A percentile compares a stretch with the other conserved stretches of the same genome.
Conservation (phyloP, 2,329 filamentous ascomycete species). For the Ophiostoma ulmi region DNA sequence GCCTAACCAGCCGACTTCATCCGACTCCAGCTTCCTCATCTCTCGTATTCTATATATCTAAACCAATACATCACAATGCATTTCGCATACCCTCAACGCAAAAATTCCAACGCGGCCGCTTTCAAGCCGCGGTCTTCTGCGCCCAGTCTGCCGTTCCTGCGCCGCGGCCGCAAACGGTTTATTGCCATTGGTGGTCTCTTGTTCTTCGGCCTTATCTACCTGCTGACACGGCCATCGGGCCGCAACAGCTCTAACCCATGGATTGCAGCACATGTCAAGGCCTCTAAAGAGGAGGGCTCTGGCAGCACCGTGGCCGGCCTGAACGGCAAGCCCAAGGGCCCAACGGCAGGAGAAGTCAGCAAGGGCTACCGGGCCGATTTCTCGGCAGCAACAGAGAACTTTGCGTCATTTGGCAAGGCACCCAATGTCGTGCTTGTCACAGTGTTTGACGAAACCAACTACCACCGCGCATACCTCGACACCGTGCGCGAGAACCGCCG, state of each 20-base stretch:
- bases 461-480: slow-evolving; percentile 62
- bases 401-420: slow-evolving; percentile 50
- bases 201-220: slow-evolving; percentile 55
- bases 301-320: slow-evolving; percentile 19
- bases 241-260: slow-evolving; percentile 23
- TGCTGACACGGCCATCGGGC: slow-evolving; percentile 43
- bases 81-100: slow-evolving; percentile 82
- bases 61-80: slow-evolving; percentile 55
- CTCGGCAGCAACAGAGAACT: slow-evolving; percentile 26
- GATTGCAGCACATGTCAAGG: slow-evolving; percentile 24
- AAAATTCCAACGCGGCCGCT: slow-evolving; percentile 69
- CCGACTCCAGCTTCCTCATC: neutral
- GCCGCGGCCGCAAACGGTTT: slow-evolving; percentile 59
- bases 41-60: neutral
- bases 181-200: slow-evolving; percentile 51
- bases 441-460: slow-evolving; percentile 63
- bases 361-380: slow-evolving; percentile 19
- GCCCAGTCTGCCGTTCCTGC: slow-evolving; percentile 46
- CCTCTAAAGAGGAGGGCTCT: slow-evolving; percentile 17
- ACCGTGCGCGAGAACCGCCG: slow-evolving; percentile 76
- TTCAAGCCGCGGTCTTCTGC: slow-evolving; percentile 56
- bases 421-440: slow-evolving; percentile 74
- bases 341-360: slow-evolving; percentile 5
- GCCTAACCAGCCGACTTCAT: neutral
- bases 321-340: slow-evolving; percentile 5